Evolutionary conservation across 23 red algal species (phyloP), one percentile per base, ranked within the genome.

Genomic region (Cyanidioschyzon merolae): DNA sequence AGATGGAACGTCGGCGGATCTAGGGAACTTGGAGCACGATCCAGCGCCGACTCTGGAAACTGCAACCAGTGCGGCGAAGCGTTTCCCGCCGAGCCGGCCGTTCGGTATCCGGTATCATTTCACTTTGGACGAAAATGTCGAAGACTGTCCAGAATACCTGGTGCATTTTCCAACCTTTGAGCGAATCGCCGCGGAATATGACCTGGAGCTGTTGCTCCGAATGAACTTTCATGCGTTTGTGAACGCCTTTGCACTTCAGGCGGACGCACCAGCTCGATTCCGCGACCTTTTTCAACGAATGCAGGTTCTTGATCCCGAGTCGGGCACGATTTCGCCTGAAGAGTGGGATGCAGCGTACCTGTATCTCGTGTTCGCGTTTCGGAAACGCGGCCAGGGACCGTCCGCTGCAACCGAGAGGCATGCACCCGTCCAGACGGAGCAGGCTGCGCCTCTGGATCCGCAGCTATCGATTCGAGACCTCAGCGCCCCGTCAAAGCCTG

Each of bases 281-380:
- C 38, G 74, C 17, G 76, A 45, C 39, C 67, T 87, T 39, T 76
- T 90, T 16, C 67, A 75, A 54, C 67, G 75, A 1, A 87, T 87
- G 83, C 0, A 67, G 29, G 80, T 96, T 0, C 24, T 90, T 24
- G 68, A 86, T 24, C 63, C 63, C 2, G 76, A 90, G 58, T 18
- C 41, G 21, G 83, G 83, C 29, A 79, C 79, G 24, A 76, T 91
- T 38, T 85, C 87, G 25, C 75, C 85, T 2, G 80, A 96, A 26
- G 80, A 90, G 67, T 96, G 92, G 92, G 92, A 96, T 74, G 83
- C 92, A 40, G 85, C 83, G 7, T 96, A 90, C 59, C 75, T 96
- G 2, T 96, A 96, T 74, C 85, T 88, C 0, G 88, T 85, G 25
- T 96, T 96, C 82, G 92, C 86, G 30, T 90, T 96, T 71, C 82